Evolutionary conservation across 2,329 filamentous ascomycete genomes (phyloP), one percentile per base, ranked within the genome.

Genomic region (Xylaria polymorpha): DNA sequence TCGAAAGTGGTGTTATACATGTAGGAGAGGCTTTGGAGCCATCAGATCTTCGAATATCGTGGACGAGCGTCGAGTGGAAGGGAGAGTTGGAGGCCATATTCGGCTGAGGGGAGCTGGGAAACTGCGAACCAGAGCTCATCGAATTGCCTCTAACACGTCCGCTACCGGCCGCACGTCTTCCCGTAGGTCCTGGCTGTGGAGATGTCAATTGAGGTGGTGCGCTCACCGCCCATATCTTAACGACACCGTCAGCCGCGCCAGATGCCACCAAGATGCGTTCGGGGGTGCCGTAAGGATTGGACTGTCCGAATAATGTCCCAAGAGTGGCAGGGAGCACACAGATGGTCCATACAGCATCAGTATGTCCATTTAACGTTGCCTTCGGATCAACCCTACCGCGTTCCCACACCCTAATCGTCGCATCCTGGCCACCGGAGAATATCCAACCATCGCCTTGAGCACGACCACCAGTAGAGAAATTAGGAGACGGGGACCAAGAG

Each of bases 391-490:
- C 94, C 56, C 95, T 87, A 35, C 95, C 95, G 60, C 94, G 89
- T 80, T 99, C 95, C 96, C 96, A 99, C 0, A 99, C 94, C 37
- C 94, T 90, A 44, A 99, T 90, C 7, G 94, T 97, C 20, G 93
- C 90, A 80, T 99, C 96, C 79, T 98, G 94, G 4, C 96, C 96
- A 69, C 96, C 96, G 5, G 95, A 98, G 81, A 99, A 99, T 73
- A 99, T 94, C 96, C 96, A 99, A 35, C 96, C 96, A 75, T 98
- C 96, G 39, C 95, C 95, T 75, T 92, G 90, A 8, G 93, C 93
- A 71, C 94, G 90, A 7, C 94, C 94, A 43, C 94, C 93, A 20
- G 94, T 97, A 8, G 93, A 92, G 79, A 98, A 97, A 77, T 93
- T 96, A 32, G 93, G 92, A 1, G 93, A 91, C 1, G 94, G 91